Percentiles rank a stretch among this genome's conserved stretches.
These are phyloP conservation scores for Hypoxylon sp. DNA, from an alignment of 2,329 filamentous ascomycete species.

Conservation along the genomic window DNA sequence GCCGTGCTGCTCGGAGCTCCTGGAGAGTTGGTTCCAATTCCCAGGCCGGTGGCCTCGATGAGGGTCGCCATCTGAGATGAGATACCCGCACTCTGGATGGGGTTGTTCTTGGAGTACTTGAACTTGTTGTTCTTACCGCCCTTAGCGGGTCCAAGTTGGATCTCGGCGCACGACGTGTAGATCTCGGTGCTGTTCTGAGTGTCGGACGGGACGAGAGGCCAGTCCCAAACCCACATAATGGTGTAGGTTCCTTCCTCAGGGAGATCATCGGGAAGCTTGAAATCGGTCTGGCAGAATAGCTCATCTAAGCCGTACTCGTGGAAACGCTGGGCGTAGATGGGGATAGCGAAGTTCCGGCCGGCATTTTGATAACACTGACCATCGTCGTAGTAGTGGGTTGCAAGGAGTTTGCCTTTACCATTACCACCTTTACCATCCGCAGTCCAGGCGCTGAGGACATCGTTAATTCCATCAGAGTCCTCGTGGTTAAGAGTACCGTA, in stretches of 20 bases:
- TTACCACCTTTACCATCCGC: constrained; percentile 85
- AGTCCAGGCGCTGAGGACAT: constrained; percentile 84
- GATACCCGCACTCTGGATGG: constrained; percentile 54
- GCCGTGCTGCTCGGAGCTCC: constrained; percentile 45
- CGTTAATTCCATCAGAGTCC: constrained; percentile 56
- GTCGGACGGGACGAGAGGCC: constrained; percentile 73
- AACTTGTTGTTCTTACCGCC: constrained; percentile 57
- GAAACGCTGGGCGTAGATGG: constrained; percentile 73
- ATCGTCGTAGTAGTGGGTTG: constrained; percentile 88
- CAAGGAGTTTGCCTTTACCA: constrained; percentile 80
- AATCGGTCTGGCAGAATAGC: constrained; percentile 85
- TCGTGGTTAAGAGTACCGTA: constrained; percentile 76
- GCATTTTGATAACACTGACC: constrained; percentile 85
- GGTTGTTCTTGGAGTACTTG: constrained; percentile 55
- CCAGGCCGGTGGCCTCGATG: constrained; percentile 57
- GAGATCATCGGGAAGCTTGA: constrained; percentile 79
- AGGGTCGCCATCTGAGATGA: constrained; percentile 62
- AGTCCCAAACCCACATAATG: constrained; percentile 98
- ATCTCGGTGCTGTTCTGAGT: constrained; percentile 66
- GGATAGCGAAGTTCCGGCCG: constrained; percentile 32
- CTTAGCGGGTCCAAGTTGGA: constrained; percentile 52
- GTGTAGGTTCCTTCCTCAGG: constrained; percentile 78
- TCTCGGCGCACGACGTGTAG: constrained; percentile 68
- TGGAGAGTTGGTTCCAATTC: constrained; percentile 47
- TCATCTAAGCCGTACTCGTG: constrained; percentile 69